Percentiles rank a stretch among this genome's conserved stretches.
These are phyloP conservation scores for Fusarium algeriense DNA, from an alignment of 2,329 filamentous ascomycete species.

Conservation along the genomic window DNA sequence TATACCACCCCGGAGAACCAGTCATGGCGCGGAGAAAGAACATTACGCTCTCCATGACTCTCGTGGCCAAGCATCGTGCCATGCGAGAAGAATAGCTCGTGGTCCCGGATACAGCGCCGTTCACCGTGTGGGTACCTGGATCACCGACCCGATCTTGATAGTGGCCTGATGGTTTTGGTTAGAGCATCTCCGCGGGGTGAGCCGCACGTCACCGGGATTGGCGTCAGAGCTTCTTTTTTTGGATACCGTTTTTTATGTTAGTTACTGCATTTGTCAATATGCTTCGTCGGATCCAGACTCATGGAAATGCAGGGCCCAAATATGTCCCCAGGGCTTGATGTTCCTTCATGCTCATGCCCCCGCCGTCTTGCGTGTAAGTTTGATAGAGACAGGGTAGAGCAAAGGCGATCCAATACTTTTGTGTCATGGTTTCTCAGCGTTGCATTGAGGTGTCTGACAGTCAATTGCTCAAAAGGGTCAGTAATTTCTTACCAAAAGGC, in stretches of 20 bases:
- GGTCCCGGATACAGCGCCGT: constrained; percentile 13
- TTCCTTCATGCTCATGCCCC: constrained; percentile 8
- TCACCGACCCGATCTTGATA: constrained; percentile 31
- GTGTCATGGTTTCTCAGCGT: constrained; percentile 1
- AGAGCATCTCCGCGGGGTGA: constrained; percentile 45
- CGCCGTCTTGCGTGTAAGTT: constrained; percentile 15
- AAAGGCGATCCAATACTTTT: neutral
- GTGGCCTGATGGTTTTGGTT: constrained; percentile 43
- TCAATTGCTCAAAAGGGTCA: neutral
- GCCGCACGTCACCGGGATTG: neutral
- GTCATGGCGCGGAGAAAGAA: constrained; percentile 39
- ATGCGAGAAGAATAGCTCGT: constrained; percentile 26
- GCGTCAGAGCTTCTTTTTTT: constrained; percentile 19
- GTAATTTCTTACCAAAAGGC: neutral
- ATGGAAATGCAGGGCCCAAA: constrained; percentile 19
- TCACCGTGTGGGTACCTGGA: constrained; percentile 33
- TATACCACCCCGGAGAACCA: constrained; percentile 39
- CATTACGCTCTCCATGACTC: constrained; percentile 32
- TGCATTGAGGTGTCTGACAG: constrained; percentile 6
- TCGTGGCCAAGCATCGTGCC: constrained; percentile 21
- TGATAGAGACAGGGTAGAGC: neutral
- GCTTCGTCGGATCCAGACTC: constrained; percentile 19
- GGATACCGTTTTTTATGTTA: neutral
- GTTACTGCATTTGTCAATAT: constrained; percentile 6
- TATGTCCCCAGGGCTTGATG: neutral